Conservation (phyloP, 2,329 filamentous ascomycete species). For the Epichloe gansuensis region DNA sequence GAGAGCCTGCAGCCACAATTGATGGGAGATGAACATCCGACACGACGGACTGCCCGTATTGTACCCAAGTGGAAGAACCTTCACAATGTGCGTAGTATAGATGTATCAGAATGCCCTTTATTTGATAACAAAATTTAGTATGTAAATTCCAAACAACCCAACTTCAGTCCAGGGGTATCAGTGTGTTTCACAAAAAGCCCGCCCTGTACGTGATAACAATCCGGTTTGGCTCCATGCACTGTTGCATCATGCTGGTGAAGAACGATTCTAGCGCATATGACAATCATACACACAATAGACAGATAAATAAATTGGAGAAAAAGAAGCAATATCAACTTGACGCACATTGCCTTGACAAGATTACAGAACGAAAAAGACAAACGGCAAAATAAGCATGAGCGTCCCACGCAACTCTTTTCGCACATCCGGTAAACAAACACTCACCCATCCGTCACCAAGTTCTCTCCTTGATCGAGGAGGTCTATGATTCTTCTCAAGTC, state of each 20-base stretch:
- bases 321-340: too few species aligned
- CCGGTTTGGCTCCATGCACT: neutral
- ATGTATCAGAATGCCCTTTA: neutral
- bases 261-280: neutral
- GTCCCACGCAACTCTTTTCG: conserved; percentile 1
- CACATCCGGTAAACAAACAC: neutral
- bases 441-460: conserved; percentile 58
- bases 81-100: too few species aligned
- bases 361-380: too few species aligned
- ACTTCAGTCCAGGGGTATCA: neutral
- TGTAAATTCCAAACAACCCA: neutral
- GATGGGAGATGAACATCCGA: too few species aligned
- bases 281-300: too few species aligned
- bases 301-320: too few species aligned
- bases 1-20: too few species aligned
- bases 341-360: too few species aligned
- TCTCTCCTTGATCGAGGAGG: conserved; percentile 86
- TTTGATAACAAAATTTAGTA: neutral
- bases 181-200: neutral
- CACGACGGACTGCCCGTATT: too few species aligned
- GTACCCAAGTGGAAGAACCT: too few species aligned
- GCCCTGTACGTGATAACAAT: neutral
- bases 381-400: too few species aligned
- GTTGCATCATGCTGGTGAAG: neutral
- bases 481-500: conserved; percentile 78